Evolutionary conservation across 2,329 filamentous ascomycete genomes (phyloP).

Genomic region (Penicillium hesseltinei): DNA sequence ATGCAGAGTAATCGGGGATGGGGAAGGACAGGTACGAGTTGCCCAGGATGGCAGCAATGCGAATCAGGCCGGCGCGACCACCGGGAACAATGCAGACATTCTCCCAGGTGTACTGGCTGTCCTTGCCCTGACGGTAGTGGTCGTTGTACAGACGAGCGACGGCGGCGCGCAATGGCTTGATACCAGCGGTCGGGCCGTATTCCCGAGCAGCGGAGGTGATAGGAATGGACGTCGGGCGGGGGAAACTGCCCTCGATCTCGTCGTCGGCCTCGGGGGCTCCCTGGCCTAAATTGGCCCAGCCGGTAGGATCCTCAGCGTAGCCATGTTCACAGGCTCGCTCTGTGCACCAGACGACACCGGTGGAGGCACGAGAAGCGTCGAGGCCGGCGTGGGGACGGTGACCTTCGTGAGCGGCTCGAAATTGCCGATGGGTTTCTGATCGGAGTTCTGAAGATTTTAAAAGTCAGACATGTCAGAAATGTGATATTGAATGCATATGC

Average conservation of each 20-base stretch:
- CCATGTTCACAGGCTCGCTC: slow-evolving; percentile 80
- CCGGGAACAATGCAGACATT: slow-evolving; percentile 96
- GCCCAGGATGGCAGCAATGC: slow-evolving; percentile 89
- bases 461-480: background rate
- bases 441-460: slow-evolving; percentile 61
- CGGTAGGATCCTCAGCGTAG: slow-evolving; percentile 74
- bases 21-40: slow-evolving; percentile 94
- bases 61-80: slow-evolving; percentile 86
- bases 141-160: slow-evolving; percentile 92
- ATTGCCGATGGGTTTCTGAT: slow-evolving; percentile 83
- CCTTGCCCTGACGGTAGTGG: slow-evolving; percentile 83
- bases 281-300: slow-evolving; percentile 92
- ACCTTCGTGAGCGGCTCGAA: slow-evolving; percentile 85
- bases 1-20: slow-evolving; percentile 92
- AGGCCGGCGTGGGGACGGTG: slow-evolving; percentile 89
- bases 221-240: slow-evolving; percentile 74
- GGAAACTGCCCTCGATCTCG: slow-evolving; percentile 85
- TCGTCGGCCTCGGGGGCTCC: slow-evolving; percentile 92
- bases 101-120: slow-evolving; percentile 91
- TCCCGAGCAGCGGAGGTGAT: slow-evolving; percentile 77
- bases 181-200: slow-evolving; percentile 91
- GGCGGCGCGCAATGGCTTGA: slow-evolving; percentile 83
- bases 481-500: background rate
- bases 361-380: slow-evolving; percentile 82
- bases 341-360: slow-evolving; percentile 81